Evolutionary conservation across 176 grass and related monocot species (phyloP).

Genomic region (Lolium rigidum): DNA sequence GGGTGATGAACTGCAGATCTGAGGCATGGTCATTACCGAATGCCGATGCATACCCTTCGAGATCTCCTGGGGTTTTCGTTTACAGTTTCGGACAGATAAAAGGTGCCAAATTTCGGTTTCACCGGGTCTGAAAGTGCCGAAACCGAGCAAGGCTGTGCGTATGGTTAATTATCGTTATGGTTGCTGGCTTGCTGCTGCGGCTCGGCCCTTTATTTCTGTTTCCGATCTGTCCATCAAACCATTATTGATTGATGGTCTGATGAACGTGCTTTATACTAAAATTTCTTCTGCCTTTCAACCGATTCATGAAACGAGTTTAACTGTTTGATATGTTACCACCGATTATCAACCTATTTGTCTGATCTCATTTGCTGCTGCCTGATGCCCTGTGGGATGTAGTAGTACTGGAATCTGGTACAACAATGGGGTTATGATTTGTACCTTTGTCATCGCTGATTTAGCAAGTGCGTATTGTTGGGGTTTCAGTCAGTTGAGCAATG

Average conservation of each 20-base stretch:
- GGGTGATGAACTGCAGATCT: neutral
- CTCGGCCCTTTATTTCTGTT: neutral
- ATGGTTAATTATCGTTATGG: conserved; percentile 1
- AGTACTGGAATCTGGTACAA: neutral
- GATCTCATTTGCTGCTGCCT: neutral
- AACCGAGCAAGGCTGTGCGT: conserved; percentile 28
- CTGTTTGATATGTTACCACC: neutral
- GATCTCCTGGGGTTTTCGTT: neutral
- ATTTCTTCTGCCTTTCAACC: neutral
- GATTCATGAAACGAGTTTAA: neutral
- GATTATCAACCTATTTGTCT: neutral
- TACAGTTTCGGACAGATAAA: neutral
- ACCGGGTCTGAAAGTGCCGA: neutral
- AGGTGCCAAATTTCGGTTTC: neutral
- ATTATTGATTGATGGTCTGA: neutral
- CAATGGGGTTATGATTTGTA: no score
- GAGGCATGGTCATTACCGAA: conserved; percentile 6
- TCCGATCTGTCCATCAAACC: neutral
- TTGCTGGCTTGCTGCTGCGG: conserved; percentile 12
- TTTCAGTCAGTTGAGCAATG: no score
- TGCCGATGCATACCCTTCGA: neutral
- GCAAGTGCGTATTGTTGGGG: no score
- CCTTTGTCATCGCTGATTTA: no score
- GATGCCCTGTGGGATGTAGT: neutral
- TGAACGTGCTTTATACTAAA: neutral